phyloP scores from a whole-genome alignment of 495 filamentous ascomycete genomes.

The Tuber aestivum region DNA sequence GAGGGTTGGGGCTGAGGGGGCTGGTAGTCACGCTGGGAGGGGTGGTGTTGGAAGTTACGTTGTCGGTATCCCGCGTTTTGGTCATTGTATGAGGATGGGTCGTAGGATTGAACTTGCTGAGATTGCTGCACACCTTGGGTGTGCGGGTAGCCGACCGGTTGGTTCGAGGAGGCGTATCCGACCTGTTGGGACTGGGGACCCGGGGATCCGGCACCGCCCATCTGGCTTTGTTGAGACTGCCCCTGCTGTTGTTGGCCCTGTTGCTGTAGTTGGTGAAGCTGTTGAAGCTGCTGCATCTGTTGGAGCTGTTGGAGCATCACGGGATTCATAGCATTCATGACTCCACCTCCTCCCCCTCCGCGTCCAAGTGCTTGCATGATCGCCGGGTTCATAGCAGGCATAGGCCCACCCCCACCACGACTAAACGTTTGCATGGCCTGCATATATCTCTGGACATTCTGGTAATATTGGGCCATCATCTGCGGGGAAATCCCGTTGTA shows the following conservation, averaged over 20 bases:
- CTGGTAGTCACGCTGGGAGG: conserved; percentile 42
- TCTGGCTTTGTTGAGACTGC: conserved; percentile 19
- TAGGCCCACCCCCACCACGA: conserved; percentile 49
- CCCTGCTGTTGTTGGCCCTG: conserved; percentile 31
- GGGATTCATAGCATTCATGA: conserved; percentile 75
- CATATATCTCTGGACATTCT: conserved; percentile 95
- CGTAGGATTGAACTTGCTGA: background rate
- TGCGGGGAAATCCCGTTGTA: conserved; percentile 73
- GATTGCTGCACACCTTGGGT: conserved; percentile 30
- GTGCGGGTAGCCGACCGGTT: conserved; percentile 33
- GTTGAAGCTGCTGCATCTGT: conserved; percentile 74
- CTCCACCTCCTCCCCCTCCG: conserved; percentile 51
- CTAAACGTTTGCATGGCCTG: conserved; percentile 71
- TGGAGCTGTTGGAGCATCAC: conserved; percentile 73
- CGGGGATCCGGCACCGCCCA: conserved; percentile 28
- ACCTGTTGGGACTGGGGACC: conserved; percentile 32
- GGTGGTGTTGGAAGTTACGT: conserved; percentile 41
- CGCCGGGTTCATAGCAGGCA: conserved; percentile 55
- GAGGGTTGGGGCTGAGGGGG: conserved; percentile 38
- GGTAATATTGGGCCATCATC: conserved; percentile 96
- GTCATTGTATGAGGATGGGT: conserved; percentile 1
- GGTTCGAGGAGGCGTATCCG: conserved; percentile 33
- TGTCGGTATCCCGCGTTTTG: background rate
- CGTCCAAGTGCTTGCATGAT: conserved; percentile 48
- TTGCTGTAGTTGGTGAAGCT: conserved; percentile 52